Conservation (phyloP, 495 filamentous ascomycete species). For the Chaetomium cochliodes region DNA sequence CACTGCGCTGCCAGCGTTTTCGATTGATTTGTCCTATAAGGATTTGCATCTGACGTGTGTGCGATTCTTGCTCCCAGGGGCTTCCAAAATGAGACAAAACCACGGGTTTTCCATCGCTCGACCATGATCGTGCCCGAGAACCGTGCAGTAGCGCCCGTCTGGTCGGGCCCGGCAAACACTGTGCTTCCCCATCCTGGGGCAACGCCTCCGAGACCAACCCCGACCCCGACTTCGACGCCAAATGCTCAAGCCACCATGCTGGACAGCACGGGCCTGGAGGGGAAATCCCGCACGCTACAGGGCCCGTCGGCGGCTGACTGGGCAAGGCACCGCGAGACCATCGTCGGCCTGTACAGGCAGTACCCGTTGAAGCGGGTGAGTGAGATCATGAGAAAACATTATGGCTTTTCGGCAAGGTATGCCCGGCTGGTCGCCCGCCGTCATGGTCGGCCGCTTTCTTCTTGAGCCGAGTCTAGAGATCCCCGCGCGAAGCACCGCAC, state of each 20-base stretch:
- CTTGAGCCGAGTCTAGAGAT: neutral
- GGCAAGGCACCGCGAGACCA: conserved; percentile 35
- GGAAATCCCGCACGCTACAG: conserved; percentile 35
- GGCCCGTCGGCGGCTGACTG: conserved; percentile 37
- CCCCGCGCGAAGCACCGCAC: too few relatives aligned
- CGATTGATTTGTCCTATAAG: conserved; percentile 14
- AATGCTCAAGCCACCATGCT: neutral
- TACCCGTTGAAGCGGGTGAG: conserved; percentile 36
- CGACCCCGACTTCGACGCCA: conserved; percentile 3
- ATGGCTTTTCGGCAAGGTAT: conserved; percentile 40
- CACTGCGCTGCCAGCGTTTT: neutral
- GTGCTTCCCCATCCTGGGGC: neutral
- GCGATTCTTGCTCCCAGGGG: conserved; percentile 11
- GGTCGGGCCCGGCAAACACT: conserved; percentile 22
- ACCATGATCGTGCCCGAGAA: conserved; percentile 34
- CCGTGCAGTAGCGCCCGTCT: conserved; percentile 35
- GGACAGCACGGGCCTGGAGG: conserved; percentile 18
- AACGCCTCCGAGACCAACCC: neutral
- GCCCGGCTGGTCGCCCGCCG: neutral
- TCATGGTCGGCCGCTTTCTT: neutral
- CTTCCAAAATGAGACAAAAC: conserved; percentile 5
- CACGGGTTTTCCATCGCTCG: conserved; percentile 16
- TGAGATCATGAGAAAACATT: conserved; percentile 35
- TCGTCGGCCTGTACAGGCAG: conserved; percentile 35
- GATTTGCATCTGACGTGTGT: conserved; percentile 20